Percentiles rank a stretch among this genome's conserved stretches.
phyloP scores from a whole-genome alignment of 495 filamentous ascomycete genomes.

The Endocarpon pusillum region DNA sequence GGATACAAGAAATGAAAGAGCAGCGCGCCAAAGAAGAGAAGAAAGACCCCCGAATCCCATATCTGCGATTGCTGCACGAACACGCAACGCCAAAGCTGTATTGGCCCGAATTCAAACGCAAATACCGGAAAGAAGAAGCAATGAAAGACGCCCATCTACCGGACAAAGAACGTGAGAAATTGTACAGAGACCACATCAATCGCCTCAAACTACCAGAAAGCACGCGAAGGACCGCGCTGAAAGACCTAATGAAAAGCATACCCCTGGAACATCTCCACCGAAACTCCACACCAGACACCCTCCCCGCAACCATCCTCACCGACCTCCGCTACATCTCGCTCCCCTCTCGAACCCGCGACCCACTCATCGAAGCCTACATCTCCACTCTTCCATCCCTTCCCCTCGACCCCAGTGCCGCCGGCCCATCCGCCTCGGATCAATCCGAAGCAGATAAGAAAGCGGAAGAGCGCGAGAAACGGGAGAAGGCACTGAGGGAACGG shows the following conservation, averaged over 20 bases:
- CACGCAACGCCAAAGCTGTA: conserved; percentile 78
- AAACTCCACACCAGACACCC: conserved; percentile 38
- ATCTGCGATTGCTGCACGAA: conserved; percentile 64
- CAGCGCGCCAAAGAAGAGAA: conserved; percentile 62
- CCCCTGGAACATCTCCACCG: conserved; percentile 50
- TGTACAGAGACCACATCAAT: conserved; percentile 74
- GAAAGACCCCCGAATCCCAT: conserved; percentile 70
- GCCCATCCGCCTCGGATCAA: conserved; percentile 36
- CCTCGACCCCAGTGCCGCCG: conserved; percentile 19
- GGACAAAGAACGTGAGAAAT: conserved; percentile 83
- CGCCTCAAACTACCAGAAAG: conserved; percentile 59
- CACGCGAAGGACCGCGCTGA: conserved; percentile 63
- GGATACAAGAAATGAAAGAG: conserved; percentile 52
- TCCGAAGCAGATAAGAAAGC: conserved; percentile 43
- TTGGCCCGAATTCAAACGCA: conserved; percentile 91
- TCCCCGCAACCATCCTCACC: conserved; percentile 51
- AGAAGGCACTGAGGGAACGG: conserved; percentile 59
- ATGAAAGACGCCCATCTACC: conserved; percentile 61
- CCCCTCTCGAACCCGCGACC: conserved; percentile 46
- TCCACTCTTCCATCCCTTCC: conserved; percentile 53
- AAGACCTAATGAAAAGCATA: conserved; percentile 51
- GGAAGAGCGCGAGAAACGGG: conserved; percentile 46
- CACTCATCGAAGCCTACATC: conserved; percentile 61
- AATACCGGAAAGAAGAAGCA: conserved; percentile 61
- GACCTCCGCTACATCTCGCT: conserved; percentile 77